Percentiles rank a stretch among this genome's conserved stretches.
phyloP scores from a whole-genome alignment of 2,329 filamentous ascomycete species.

The Fusarium bulbicola region DNA sequence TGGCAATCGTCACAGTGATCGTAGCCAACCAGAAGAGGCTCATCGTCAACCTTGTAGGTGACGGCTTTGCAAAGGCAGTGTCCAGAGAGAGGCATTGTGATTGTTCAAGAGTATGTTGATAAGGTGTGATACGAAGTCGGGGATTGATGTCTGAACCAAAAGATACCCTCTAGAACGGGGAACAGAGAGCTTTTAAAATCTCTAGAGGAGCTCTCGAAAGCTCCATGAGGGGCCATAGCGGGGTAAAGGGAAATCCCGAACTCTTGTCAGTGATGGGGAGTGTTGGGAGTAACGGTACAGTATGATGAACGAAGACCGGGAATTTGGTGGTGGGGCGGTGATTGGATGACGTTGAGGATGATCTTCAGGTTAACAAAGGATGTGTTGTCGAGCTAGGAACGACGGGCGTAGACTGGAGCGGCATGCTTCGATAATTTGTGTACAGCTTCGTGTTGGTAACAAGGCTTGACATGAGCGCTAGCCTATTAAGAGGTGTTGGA shows the following conservation, averaged over 20 bases:
- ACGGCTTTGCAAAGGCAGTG: conserved; percentile 78
- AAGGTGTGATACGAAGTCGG: conserved; percentile 9
- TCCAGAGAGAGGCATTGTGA: conserved; percentile 71
- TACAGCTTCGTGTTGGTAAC: conserved; percentile 1
- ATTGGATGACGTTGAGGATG: conserved; percentile 44
- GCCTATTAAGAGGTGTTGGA: neutral
- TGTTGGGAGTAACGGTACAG: conserved; percentile 17
- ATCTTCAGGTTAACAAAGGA: conserved; percentile 3
- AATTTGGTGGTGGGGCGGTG: conserved; percentile 39
- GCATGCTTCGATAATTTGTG: conserved; percentile 23
- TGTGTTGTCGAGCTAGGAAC: conserved; percentile 22
- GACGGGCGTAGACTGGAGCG: conserved; percentile 19
- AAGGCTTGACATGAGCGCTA: neutral
- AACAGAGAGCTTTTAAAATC: conserved; percentile 9
- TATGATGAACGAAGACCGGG: conserved; percentile 24
- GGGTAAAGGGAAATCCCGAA: conserved; percentile 41
- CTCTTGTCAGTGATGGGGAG: conserved; percentile 23
- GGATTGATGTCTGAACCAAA: neutral
- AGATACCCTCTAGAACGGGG: neutral
- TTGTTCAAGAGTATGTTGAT: neutral
- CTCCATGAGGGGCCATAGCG: conserved; percentile 39
- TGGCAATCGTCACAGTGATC: conserved; percentile 80
- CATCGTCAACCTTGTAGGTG: conserved; percentile 70
- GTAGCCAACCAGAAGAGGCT: conserved; percentile 66
- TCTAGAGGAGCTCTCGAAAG: conserved; percentile 35